Base-by-base conservation (phyloP, 106 monocot genomes). In the Chionographis japonica region DNA sequence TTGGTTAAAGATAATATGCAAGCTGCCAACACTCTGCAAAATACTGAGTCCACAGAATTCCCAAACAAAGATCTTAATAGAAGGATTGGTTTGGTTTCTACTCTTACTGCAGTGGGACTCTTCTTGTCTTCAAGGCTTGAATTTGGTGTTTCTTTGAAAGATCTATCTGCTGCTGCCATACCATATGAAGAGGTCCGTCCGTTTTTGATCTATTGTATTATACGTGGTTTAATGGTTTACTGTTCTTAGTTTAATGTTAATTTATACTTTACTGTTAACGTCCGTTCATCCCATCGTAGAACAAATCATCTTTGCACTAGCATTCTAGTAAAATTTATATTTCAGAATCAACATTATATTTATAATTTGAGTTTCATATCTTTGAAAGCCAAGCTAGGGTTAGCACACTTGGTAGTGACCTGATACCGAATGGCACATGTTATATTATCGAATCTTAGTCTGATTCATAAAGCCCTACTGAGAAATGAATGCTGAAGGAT, bases 81-180 rank as follows among this genome's bases (percentile, higher is more conserved):
- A 77, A 69, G 86, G 40, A 76, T 97, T 56, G 92, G 89, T 60
- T 42, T 83, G 19, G 77, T 70, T 50, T 85, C 89, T 43, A 60
- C 67, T 63, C 10, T 87, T 56, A 77, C 78, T 67, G 85, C 90
- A 3, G 80, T 98, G 10, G 85, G 87, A 16, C 81, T 98, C 39
- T 98, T 92, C 73, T 63, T 79, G 50, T 90, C 85, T n/a, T 42
- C 65, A 37, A 82, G 86, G 74, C 84, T 98, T 56, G 87, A 98
- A 12, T 83, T 98, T 74, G 92, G 97, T 51, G 79, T 89, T 36
- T 98, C 97, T 37, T 79, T 92, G 54, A 92, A 98, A 74, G 89
- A 92, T 77, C 72, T 98, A 54, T 38, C 85, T 68, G 78, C 84
- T 74, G 62, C 66, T 80, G 76, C 92, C 6, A 55, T 90, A 41